These are phyloP conservation scores for Boehmeria nivea DNA, from an alignment of 306 rosid species.

Conservation along the genomic window DNA sequence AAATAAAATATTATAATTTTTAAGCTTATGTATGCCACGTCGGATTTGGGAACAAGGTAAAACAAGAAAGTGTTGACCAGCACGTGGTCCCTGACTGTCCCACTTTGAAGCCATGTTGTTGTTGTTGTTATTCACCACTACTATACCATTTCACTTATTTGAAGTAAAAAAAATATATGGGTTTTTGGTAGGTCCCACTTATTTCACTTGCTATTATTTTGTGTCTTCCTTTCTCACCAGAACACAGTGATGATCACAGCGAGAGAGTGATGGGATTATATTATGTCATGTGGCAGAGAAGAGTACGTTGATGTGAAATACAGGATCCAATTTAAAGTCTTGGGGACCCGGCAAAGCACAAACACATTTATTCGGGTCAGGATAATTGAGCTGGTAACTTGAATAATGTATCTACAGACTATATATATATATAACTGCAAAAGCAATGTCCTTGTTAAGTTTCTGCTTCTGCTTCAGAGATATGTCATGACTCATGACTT, in stretches of 20 bases:
- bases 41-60: neutral
- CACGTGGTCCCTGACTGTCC: slow-evolving; percentile 21
- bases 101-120: neutral
- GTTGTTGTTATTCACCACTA: neutral
- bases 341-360: slow-evolving; percentile 4
- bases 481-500: neutral
- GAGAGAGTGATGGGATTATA: neutral
- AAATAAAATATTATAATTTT: neutral
- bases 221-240: neutral
- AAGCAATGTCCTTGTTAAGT: slow-evolving; percentile 9
- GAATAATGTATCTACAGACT: neutral
- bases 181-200: too few species aligned
- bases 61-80: slow-evolving; percentile 23
- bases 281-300: slow-evolving; percentile 6
- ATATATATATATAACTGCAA: neutral
- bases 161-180: too few species aligned
- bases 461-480: too few species aligned
- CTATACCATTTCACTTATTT: neutral
- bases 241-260: neutral
- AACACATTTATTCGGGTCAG: slow-evolving; percentile 20
- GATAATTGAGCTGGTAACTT: neutral
- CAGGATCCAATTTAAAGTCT: neutral
- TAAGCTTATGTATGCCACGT: slow-evolving; percentile 10
- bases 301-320: neutral
- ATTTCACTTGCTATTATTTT: neutral